Conservation (phyloP, 1,284 basidiomycete species). For the Sporisorium exsertum region DNA sequence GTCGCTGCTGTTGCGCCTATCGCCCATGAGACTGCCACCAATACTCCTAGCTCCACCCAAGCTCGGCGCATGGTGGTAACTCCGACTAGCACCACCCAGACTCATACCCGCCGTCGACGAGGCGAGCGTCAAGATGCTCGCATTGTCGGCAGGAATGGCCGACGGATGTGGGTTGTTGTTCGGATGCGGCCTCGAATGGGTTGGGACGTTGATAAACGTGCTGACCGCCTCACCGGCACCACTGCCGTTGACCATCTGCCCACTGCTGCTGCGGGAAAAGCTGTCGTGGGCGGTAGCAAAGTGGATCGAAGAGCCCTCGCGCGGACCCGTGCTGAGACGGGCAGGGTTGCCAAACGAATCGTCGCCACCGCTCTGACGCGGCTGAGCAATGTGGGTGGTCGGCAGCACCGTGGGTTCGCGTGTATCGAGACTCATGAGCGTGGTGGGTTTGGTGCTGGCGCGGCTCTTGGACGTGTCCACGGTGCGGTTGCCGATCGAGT, state of each 20-base stretch:
- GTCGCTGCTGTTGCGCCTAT: conserved; percentile 58
- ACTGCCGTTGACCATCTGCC: conserved; percentile 17
- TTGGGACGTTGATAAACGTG: conserved; percentile 72
- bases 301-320: conserved; percentile 33
- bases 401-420: conserved; percentile 44
- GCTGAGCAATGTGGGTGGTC: conserved; percentile 91
- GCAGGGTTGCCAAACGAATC: conserved; percentile 33
- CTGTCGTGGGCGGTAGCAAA: conserved; percentile 22
- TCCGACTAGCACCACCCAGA: conserved; percentile 50
- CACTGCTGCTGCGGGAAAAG: conserved; percentile 28
- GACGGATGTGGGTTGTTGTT: conserved; percentile 92
- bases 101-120: conserved; percentile 77
- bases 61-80: conserved; percentile 50
- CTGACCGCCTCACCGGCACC: conserved; percentile 19
- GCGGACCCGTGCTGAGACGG: conserved; percentile 39
- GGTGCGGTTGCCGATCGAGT: conserved; percentile 58
- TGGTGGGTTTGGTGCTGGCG: conserved; percentile 94
- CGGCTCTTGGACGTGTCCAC: conserved; percentile 75
- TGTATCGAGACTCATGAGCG: conserved; percentile 83
- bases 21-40: conserved; percentile 61
- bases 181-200: conserved; percentile 89
- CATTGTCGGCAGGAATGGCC: conserved; percentile 88
- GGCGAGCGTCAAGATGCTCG: conserved; percentile 89
- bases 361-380: conserved; percentile 71
- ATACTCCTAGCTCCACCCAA: conserved; percentile 58